A percentile compares a stretch with the other conserved stretches of the same genome.
Evolutionary conservation across 1,284 basidiomycete species (phyloP).

Genomic region (Vanrija sp.): DNA sequence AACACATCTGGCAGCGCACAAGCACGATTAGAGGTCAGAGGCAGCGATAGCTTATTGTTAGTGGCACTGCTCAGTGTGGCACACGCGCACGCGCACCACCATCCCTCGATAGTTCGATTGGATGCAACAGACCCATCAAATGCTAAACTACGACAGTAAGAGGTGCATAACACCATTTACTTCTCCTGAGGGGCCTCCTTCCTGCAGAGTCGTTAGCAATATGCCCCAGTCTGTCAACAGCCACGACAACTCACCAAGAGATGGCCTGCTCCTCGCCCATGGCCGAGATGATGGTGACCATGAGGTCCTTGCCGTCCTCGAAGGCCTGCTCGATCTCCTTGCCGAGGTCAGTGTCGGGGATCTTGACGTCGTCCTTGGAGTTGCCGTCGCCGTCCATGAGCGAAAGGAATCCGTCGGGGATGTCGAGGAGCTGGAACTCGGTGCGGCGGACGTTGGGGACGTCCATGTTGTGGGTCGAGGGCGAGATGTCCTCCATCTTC

Average conservation of each 20-base stretch:
- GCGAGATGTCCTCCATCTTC: slow-evolving; percentile 97
- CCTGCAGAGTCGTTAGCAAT: too few relatives aligned
- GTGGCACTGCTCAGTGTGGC: too few relatives aligned
- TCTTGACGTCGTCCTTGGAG: slow-evolving; percentile 91
- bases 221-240: too few relatives aligned
- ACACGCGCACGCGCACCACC: too few relatives aligned
- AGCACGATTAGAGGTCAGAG: too few relatives aligned
- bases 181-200: too few relatives aligned
- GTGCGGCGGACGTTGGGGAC: slow-evolving; percentile 89
- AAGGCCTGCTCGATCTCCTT: slow-evolving; percentile 68
- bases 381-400: slow-evolving; percentile 80
- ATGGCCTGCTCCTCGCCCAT: slow-evolving; percentile 81
- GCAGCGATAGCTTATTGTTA: too few relatives aligned
- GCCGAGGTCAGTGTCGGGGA: slow-evolving; percentile 84
- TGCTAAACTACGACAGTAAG: too few relatives aligned
- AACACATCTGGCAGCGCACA: too few relatives aligned
- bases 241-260: slow-evolving; percentile 49
- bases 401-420: slow-evolving; percentile 88
- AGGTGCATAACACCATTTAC: too few relatives aligned
- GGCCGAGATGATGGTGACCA: slow-evolving; percentile 81
- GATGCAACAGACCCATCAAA: too few relatives aligned
- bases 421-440: slow-evolving; percentile 90
- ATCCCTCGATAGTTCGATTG: too few relatives aligned
- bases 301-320: slow-evolving; percentile 76
- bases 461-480: slow-evolving; percentile 75